Evolutionary conservation across 2,329 filamentous ascomycete genomes (phyloP), one percentile per base, ranked within the genome.

Genomic region (Phialemoniopsis sp.): DNA sequence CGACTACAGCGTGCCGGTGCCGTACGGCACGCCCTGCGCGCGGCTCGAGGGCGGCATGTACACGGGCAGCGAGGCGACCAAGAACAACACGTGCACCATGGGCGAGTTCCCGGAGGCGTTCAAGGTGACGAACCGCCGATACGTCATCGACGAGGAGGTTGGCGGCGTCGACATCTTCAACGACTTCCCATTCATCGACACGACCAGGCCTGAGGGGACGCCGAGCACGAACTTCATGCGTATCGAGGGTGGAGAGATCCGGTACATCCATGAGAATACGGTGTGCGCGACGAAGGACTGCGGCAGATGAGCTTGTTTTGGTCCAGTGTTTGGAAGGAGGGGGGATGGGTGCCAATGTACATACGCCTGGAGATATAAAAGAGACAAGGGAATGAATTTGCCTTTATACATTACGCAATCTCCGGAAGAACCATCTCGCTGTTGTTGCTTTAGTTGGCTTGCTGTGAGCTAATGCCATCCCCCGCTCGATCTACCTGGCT

Each of bases 251-350:
- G 49, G 51, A 28, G 37, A 46, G 47, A 51, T 54, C 32, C 41
- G 39, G 17, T 49, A 46, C 34, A 51, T 54, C 26, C 48, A 54
- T 37, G 47, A 52, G 45, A 42, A 46, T 29, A 52, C 49, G 13
- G 43, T 49, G 13, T 52, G 49, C 41, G 32, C 44, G 8, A 48
- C 46, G 37, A 48, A 45, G 32, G 34, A 41, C 15, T 51, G 49
- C 34, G 32, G 13, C 6, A 42, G 38, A 26, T 41, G 18, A 35
- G 13, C 7, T 32, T 13, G 13, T 6, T 26, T 10, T 26, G 21
- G 21, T 26, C 6, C 6, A 10, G 10, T 6, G 21, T 10, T 26
- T 26, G 21, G 21, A 10, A 26, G 21, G 21, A 26, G n/a, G n/a
- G n/a, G n/a, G n/a, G n/a, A n/a, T n/a, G n/a, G n/a, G n/a, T n/a